These are phyloP conservation scores for Polyporus arcularius DNA, from an alignment of 768 basidiomycete genomes.

Conservation along the genomic window DNA sequence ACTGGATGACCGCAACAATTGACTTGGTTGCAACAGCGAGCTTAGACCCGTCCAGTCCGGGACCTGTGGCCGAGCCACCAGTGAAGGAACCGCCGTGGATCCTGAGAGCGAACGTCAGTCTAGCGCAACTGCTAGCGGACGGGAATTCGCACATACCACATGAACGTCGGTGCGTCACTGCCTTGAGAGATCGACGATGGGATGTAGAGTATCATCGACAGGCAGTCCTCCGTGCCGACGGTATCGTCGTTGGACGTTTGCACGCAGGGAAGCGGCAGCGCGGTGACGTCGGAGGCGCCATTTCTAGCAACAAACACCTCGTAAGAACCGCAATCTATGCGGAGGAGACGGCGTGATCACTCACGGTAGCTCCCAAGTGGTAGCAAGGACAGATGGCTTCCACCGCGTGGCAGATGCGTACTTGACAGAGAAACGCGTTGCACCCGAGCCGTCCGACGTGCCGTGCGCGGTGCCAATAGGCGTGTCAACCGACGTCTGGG, in stretches of 20 bases:
- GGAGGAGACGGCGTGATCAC: slow-evolving; percentile 26
- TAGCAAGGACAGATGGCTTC: slow-evolving; percentile 53
- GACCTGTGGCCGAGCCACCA: slow-evolving; percentile 65
- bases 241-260: slow-evolving; percentile 51
- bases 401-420: slow-evolving; percentile 69
- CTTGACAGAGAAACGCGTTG: slow-evolving; percentile 60
- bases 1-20: slow-evolving; percentile 82
- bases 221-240: slow-evolving; percentile 72
- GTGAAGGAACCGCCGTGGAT: slow-evolving; percentile 86
- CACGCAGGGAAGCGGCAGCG: slow-evolving; percentile 71
- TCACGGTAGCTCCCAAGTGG: slow-evolving; percentile 66
- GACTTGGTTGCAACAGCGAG: slow-evolving; percentile 71
- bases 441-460: slow-evolving; percentile 46
- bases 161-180: slow-evolving; percentile 49
- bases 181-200: slow-evolving; percentile 42
- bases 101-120: slow-evolving; percentile 43
- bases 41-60: slow-evolving; percentile 76
- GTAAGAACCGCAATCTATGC: slow-evolving; percentile 2
- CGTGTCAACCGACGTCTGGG: slow-evolving; percentile 40
- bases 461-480: slow-evolving; percentile 60
- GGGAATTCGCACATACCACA: slow-evolving; percentile 50
- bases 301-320: slow-evolving; percentile 38
- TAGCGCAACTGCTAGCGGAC: no score
- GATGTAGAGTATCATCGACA: slow-evolving; percentile 76
- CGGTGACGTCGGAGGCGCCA: slow-evolving; percentile 49